phyloP scores from a whole-genome alignment of 805 yeast genomes.

The Lipomyces yamadae region DNA sequence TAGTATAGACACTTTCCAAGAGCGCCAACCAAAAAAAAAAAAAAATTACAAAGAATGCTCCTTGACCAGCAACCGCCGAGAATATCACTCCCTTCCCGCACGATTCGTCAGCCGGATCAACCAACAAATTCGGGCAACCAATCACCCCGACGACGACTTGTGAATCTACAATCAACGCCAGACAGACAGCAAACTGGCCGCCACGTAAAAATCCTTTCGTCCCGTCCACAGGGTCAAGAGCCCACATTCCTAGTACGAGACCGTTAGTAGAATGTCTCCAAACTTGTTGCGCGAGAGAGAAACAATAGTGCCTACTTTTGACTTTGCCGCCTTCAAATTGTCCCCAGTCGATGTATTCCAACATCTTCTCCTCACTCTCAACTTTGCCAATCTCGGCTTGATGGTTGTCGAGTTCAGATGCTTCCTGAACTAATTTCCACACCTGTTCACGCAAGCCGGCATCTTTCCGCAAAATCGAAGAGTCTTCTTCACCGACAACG shows the following conservation, averaged over 20 bases:
- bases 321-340: slow-evolving; percentile 73
- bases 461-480: slow-evolving; percentile 64
- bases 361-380: slow-evolving; percentile 54
- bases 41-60: slow-evolving; percentile 61
- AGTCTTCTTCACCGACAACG: slow-evolving; percentile 93
- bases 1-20: not conserved
- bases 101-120: slow-evolving; percentile 46
- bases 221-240: slow-evolving; percentile 97
- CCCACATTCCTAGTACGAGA: slow-evolving; percentile 78
- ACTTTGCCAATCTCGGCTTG: slow-evolving; percentile 40
- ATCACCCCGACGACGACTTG: slow-evolving; percentile 86
- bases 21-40: slow-evolving; percentile 41
- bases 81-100: slow-evolving; percentile 70
- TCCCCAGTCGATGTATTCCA: slow-evolving; percentile 76
- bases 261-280: no score
- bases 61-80: slow-evolving; percentile 69
- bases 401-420: slow-evolving; percentile 42
- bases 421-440: slow-evolving; percentile 60
- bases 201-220: slow-evolving; percentile 95
- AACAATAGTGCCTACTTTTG: slow-evolving; percentile 49
- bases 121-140: slow-evolving; percentile 92
- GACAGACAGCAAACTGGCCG: slow-evolving; percentile 95
- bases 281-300: not conserved
- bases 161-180: slow-evolving; percentile 87
- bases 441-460: slow-evolving; percentile 58